A percentile compares a stretch with the other conserved stretches of the same genome.
phyloP scores from a whole-genome alignment of 1,284 basidiomycete species.

The Rhodotorula sp. region DNA sequence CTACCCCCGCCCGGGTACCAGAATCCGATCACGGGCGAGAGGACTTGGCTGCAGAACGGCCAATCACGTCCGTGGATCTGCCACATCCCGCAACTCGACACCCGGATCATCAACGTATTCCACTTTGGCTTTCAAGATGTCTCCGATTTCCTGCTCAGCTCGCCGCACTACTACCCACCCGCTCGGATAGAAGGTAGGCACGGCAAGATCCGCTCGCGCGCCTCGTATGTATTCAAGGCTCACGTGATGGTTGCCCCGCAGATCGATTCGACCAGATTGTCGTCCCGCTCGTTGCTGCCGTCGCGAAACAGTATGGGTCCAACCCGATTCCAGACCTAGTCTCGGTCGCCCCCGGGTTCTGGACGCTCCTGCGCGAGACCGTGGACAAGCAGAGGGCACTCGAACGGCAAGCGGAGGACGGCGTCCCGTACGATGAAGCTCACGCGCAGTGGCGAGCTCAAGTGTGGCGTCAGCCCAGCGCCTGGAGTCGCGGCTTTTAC shows the following conservation, averaged over 20 bases:
- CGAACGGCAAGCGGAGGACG: not conserved
- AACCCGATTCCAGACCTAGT: conserved; percentile 28
- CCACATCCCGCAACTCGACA: conserved; percentile 23
- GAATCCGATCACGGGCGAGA: conserved; percentile 10
- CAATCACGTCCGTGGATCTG: conserved; percentile 32
- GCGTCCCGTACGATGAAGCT: conserved; percentile 4
- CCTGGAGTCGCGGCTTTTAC: conserved; percentile 8
- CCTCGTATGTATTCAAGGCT: too few relatives aligned
- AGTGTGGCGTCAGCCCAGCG: conserved; percentile 13
- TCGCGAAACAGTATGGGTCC: conserved; percentile 12
- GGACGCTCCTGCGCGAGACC: conserved; percentile 27
- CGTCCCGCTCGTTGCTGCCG: conserved; percentile 19
- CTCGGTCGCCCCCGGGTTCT: conserved; percentile 28
- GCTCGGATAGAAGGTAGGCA: conserved; percentile 22
- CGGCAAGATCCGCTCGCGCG: too few relatives aligned
- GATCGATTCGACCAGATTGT: conserved; percentile 37
- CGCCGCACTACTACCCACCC: conserved; percentile 31
- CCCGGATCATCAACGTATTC: conserved; percentile 33
- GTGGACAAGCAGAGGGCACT: conserved; percentile 13
- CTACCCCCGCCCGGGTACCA: conserved; percentile 20
- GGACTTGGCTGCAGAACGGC: conserved; percentile 24
- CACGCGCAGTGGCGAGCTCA: not conserved
- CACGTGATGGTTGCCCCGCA: not conserved
- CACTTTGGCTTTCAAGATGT: conserved; percentile 28
- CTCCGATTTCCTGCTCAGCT: conserved; percentile 10